Conservation (phyloP, 1,139 yeast genomes). For the Pneumocystis canis region DNA sequence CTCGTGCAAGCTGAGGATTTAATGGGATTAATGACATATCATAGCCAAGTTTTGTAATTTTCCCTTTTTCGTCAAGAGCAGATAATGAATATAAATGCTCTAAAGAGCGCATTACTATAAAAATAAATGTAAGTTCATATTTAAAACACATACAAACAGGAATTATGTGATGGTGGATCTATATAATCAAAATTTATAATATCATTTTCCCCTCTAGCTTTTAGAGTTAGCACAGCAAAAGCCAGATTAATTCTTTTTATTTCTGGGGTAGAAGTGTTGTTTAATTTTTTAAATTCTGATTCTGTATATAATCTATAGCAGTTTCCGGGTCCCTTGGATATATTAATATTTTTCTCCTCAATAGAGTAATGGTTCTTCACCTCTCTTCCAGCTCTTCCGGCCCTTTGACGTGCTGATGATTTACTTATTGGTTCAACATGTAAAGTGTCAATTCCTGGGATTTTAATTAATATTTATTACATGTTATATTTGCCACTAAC, state of each 20-base stretch:
- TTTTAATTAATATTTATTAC: background rate
- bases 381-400: conserved; percentile 99
- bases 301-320: conserved; percentile 77
- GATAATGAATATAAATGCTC: conserved; percentile 62
- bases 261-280: conserved; percentile 81
- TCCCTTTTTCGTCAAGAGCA: conserved; percentile 65
- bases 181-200: conserved; percentile 83
- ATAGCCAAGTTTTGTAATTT: conserved; percentile 59
- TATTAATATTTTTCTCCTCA: background rate
- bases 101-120: conserved; percentile 46
- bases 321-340: conserved; percentile 44
- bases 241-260: conserved; percentile 75
- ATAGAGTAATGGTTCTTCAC: conserved; percentile 19
- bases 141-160: conserved; percentile 24
- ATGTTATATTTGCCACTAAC: conserved; percentile 32
- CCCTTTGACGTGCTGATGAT: conserved; percentile 87
- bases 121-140: background rate
- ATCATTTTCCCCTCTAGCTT: conserved; percentile 70
- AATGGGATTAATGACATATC: conserved; percentile 82
- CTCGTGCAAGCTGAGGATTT: conserved; percentile 72
- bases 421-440: conserved; percentile 84
- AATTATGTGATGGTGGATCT: conserved; percentile 71
- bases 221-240: conserved; percentile 68
- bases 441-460: conserved; percentile 56
- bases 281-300: conserved; percentile 43